A percentile compares a stretch with the other conserved stretches of the same genome.
Evolutionary conservation across 768 basidiomycete genomes (phyloP).

Genomic region (Calocera viscosa): DNA sequence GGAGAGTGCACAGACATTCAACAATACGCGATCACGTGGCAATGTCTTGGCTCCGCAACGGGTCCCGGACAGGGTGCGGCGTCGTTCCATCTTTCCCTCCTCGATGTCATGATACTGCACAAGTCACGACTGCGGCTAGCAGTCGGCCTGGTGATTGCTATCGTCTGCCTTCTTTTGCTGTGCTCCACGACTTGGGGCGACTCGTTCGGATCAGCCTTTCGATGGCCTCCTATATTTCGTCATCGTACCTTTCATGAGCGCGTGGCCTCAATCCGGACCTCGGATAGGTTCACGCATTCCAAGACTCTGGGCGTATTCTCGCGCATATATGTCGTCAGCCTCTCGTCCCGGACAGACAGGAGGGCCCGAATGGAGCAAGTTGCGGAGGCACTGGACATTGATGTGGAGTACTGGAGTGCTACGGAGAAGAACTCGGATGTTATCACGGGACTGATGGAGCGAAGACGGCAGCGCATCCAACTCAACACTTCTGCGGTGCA

Average conservation of each 20-base stretch:
- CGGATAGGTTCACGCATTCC: not conserved
- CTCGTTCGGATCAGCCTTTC: not conserved
- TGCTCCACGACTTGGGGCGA: not conserved
- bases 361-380: slow-evolving; percentile 46
- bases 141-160: not conserved
- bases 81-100: not conserved
- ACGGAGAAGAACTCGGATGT: not conserved
- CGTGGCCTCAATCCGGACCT: not conserved
- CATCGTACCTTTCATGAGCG: not conserved
- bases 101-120: not conserved
- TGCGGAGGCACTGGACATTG: slow-evolving; percentile 34
- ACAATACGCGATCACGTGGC: not conserved
- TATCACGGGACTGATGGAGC: slow-evolving; percentile 2
- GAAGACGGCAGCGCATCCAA: not conserved
- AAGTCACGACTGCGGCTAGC: not conserved
- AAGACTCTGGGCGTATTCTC: not conserved
- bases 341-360: slow-evolving; percentile 44
- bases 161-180: not conserved
- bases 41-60: not conserved
- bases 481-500: not conserved
- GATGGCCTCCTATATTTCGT: slow-evolving; percentile 2
- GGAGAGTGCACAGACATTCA: not conserved
- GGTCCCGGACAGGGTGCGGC: not conserved
- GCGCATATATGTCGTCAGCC: slow-evolving; percentile 45
- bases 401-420: slow-evolving; percentile 24